A percentile compares a stretch with the other conserved stretches of the same genome.
Conservation (phyloP, 495 filamentous ascomycete genomes). For the Cairneyella variabilis region DNA sequence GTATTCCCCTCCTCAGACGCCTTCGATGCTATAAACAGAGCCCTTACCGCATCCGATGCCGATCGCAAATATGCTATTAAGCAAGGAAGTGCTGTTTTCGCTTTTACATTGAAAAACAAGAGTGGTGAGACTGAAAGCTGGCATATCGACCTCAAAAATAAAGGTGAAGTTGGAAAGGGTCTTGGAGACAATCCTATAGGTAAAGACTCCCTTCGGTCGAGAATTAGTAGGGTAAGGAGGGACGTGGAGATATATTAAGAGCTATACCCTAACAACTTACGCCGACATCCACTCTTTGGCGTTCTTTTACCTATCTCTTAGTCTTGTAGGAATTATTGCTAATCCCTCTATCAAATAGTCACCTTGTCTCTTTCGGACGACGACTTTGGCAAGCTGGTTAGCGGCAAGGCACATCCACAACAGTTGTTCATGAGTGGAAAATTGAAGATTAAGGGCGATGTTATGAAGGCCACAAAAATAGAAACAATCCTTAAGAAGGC, state of each 20-base stretch:
- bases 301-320: no score
- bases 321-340: no score
- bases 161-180: conserved; percentile 77
- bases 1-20: conserved; percentile 86
- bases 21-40: conserved; percentile 81
- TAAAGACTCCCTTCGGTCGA: conserved; percentile 38
- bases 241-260: no score
- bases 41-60: conserved; percentile 64
- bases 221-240: no score
- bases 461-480: no score
- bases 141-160: conserved; percentile 93
- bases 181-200: conserved; percentile 75
- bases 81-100: conserved; percentile 81
- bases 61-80: conserved; percentile 86
- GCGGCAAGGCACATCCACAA: conserved; percentile 91
- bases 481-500: conserved; percentile 91
- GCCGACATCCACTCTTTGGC: not conserved
- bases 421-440: conserved; percentile 94
- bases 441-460: conserved; percentile 95
- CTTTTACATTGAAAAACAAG: conserved; percentile 87
- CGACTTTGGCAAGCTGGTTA: conserved; percentile 77
- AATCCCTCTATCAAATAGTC: conserved; percentile 47
- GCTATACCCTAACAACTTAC: no score
- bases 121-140: conserved; percentile 75
- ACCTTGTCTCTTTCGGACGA: conserved; percentile 78